A percentile compares a stretch with the other conserved stretches of the same genome.
These are phyloP conservation scores for Neltuma alba DNA, from an alignment of 306 rosid species.

Conservation along the genomic window DNA sequence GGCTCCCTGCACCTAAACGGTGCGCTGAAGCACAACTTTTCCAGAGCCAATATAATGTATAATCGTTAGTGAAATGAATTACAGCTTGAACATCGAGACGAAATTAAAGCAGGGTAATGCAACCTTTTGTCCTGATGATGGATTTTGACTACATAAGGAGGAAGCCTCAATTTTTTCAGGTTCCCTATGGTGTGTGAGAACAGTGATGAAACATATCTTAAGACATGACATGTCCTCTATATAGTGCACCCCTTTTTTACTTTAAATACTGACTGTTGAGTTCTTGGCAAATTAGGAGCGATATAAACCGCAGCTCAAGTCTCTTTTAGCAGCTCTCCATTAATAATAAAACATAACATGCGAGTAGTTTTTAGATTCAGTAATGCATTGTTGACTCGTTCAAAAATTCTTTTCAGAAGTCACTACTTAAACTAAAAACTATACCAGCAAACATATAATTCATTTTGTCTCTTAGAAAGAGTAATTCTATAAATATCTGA, in stretches of 20 bases:
- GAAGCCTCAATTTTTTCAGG: neutral
- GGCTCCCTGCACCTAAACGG: neutral
- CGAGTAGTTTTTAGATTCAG: neutral
- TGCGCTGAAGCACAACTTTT: neutral
- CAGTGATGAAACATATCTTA: neutral
- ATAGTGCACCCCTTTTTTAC: neutral
- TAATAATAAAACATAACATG: neutral
- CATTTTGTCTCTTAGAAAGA: neutral
- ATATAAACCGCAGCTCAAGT: neutral
- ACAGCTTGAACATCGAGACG: neutral
- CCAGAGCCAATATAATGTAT: neutral
- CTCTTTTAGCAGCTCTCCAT: neutral
- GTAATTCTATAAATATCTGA: neutral
- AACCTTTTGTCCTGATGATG: neutral
- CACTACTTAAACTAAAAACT: neutral
- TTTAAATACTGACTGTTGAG: neutral
- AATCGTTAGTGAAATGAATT: neutral
- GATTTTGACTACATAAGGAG: neutral
- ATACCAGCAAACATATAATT: neutral
- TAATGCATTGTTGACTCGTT: neutral
- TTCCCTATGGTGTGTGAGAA: neutral
- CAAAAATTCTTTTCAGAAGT: neutral
- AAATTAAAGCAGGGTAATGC: neutral
- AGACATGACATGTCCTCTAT: neutral
- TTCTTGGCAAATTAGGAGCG: neutral